A percentile compares a stretch with the other conserved stretches of the same genome.
Evolutionary conservation across 2,329 filamentous ascomycete species (phyloP).

Genomic region (Golovinomyces cichoracearum): DNA sequence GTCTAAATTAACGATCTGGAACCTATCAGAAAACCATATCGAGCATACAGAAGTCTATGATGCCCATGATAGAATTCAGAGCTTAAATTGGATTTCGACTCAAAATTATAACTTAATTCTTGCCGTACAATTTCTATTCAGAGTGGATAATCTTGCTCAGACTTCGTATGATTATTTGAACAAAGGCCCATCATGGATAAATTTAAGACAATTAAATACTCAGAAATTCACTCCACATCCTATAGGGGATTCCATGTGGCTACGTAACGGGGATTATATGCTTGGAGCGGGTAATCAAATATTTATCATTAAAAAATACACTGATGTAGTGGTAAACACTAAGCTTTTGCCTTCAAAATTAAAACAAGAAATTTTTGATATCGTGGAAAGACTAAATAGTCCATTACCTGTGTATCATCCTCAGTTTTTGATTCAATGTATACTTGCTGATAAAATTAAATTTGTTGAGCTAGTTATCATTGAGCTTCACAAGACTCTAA

Average conservation of each 20-base stretch:
- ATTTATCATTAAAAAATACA: conserved; percentile 49
- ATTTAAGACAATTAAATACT: conserved; percentile 59
- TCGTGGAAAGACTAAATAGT: conserved; percentile 62
- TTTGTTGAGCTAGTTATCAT: conserved; percentile 49
- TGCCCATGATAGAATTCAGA: conserved; percentile 47
- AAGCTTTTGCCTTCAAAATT: conserved; percentile 9
- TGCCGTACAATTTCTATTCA: conserved; percentile 75
- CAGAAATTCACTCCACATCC: conserved; percentile 64
- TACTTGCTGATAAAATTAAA: conserved; percentile 48
- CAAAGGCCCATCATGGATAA: conserved; percentile 67
- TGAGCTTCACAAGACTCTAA: conserved; percentile 47
- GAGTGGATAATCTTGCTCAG: conserved; percentile 58
- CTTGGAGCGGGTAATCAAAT: conserved; percentile 80
- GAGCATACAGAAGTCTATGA: conserved; percentile 59
- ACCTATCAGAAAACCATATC: conserved; percentile 52
- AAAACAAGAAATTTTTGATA: conserved; percentile 42
- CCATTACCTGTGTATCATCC: conserved; percentile 79
- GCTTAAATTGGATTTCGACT: conserved; percentile 84
- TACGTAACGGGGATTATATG: conserved; percentile 59
- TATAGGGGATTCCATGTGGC: conserved; percentile 81
- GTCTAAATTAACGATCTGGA: conserved; percentile 71
- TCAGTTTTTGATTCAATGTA: conserved; percentile 66
- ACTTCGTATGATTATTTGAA: conserved; percentile 81
- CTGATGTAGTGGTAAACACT: conserved; percentile 8
- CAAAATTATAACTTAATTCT: conserved; percentile 71